Base-by-base conservation (phyloP, 2,329 filamentous ascomycete species). In the Boeremia lycopersici region DNA sequence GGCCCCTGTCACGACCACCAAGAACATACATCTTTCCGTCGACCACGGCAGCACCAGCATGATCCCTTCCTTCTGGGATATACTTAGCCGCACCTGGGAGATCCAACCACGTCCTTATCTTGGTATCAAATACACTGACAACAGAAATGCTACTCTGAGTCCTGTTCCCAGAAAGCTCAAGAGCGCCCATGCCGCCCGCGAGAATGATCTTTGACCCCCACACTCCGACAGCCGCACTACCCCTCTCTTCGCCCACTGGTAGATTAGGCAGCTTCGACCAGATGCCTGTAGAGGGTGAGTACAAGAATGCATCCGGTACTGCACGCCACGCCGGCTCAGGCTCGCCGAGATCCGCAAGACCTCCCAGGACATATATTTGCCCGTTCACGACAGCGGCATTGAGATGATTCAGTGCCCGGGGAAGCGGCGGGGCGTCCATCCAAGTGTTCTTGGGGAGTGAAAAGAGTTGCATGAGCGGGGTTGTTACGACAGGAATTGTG, bases 321-420 rank as follows among this genome's bases (percentile, higher is more conserved):
- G 46, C 47, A 7, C 45, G 41, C 63, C 63, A 70, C 6, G 50
- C 48, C 7, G 46, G 44, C 2, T 23, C n/a, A 4, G n/a, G 5
- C 13, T 50, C 36, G 9, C 47, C 47, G 8, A 43, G 15, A 26
- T 61, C 60, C 1, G 38, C 56, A 0, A 72, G 41, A 0, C 67
- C 67, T 10, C 68, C 67, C 1, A 71, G 50, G 8, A 68, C 47
- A 38, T 65, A 71, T 3, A 72, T 63, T 11, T 62, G 60, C 0
- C 62, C 64, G 26, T 62, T 33, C 0, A 63, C 50, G 3, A 60
- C 57, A 6, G 62, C 65, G 9, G 56, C 60, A 29, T 71, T 71
- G 53, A 56, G 44, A 43, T 72, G 69, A 38, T 72, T 69, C 4
- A 71, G 23, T 4, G 61, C 47, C 4, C 28, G 30, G 12, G 68